phyloP scores from a whole-genome alignment of 805 yeast genomes.

The Saccharomyces kudriavzevii region DNA sequence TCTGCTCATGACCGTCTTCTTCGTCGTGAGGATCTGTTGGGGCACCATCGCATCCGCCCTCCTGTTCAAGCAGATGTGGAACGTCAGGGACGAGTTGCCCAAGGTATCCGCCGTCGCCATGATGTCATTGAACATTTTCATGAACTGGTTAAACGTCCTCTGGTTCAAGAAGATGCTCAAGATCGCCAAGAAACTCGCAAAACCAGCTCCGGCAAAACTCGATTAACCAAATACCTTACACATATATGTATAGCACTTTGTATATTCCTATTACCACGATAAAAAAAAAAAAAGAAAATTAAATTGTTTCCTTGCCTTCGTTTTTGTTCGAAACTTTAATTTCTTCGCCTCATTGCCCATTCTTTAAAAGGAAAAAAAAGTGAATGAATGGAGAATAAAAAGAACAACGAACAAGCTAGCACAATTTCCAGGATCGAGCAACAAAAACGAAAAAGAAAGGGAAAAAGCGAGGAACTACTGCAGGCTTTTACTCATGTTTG shows the following conservation, averaged over 20 bases:
- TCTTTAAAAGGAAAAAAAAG: neutral
- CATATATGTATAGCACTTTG: neutral
- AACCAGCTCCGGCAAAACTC: too few species aligned
- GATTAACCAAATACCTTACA: neutral
- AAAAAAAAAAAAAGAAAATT: neutral
- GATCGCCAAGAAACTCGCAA: slow-evolving; percentile 52
- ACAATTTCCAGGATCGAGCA: too few species aligned
- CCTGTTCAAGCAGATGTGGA: slow-evolving; percentile 42
- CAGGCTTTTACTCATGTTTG: neutral
- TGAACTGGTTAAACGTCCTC: slow-evolving; percentile 61
- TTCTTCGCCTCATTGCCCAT: neutral
- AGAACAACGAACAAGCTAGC: neutral
- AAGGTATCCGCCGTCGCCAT: slow-evolving; percentile 41
- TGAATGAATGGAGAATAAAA: neutral
- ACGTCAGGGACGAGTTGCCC: slow-evolving; percentile 39
- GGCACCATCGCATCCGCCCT: slow-evolving; percentile 65
- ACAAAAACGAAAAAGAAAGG: neutral
- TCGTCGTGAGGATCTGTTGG: slow-evolving; percentile 74
- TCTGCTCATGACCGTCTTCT: slow-evolving; percentile 58
- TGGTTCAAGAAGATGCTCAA: slow-evolving; percentile 88
- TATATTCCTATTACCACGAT: neutral
- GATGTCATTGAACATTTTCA: slow-evolving; percentile 48
- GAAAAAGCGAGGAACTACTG: slow-evolving; percentile 10
- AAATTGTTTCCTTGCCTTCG: neutral
- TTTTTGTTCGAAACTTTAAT: neutral